Conservation (phyloP, 495 filamentous ascomycete genomes). For the Polyplosphaeria fusca region DNA sequence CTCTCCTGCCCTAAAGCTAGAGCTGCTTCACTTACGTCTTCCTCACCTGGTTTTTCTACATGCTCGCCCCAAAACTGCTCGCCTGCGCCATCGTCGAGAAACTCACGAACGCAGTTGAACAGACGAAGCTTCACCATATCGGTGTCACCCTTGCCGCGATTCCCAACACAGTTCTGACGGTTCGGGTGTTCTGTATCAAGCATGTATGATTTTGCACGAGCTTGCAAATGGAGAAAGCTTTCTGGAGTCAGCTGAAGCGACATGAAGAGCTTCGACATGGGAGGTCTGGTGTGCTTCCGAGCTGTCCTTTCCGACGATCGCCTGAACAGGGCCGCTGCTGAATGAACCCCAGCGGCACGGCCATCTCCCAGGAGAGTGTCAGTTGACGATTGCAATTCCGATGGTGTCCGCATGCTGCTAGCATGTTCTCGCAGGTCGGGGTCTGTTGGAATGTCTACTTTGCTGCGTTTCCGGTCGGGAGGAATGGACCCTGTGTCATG, state of each 20-base stretch:
- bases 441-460: conserved; percentile 8
- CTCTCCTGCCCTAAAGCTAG: conserved; percentile 19
- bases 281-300: conserved; percentile 59
- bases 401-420: background rate
- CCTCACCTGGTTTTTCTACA: conserved; percentile 28
- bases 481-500: background rate
- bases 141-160: conserved; percentile 56
- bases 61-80: conserved; percentile 55
- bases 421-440: conserved; percentile 9
- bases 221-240: conserved; percentile 58
- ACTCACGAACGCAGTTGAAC: conserved; percentile 58
- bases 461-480: conserved; percentile 13
- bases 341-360: conserved; percentile 54
- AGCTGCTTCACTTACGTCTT: conserved; percentile 15
- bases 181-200: conserved; percentile 56
- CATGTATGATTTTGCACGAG: conserved; percentile 61
- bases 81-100: conserved; percentile 55
- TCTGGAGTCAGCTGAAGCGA: conserved; percentile 58
- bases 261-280: conserved; percentile 59
- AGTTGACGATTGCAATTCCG: conserved; percentile 6
- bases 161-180: conserved; percentile 58
- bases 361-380: conserved; percentile 44
- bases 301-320: conserved; percentile 46
- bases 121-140: conserved; percentile 62
- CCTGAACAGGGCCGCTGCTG: conserved; percentile 58